Evolutionary conservation across 2,329 filamentous ascomycete genomes (phyloP), one percentile per base, ranked within the genome.

Genomic region (Trichoderma sp.): DNA sequence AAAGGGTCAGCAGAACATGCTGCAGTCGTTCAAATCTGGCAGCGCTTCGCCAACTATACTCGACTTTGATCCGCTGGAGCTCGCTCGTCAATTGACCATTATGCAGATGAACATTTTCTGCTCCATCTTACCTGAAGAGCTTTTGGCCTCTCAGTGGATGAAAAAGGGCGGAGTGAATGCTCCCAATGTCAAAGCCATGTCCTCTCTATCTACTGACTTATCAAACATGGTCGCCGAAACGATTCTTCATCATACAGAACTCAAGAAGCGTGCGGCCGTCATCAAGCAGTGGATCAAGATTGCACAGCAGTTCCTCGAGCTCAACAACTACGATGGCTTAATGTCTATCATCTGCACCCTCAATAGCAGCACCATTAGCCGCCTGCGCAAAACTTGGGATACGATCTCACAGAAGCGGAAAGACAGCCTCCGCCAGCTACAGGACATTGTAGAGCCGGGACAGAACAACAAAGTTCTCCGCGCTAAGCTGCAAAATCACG

Each of bases 231-330:
- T 99, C 12, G 93, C 94, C 0, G 95, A 98, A 79, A 97, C 93
- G 0, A 97, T 99, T 76, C 87, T 99, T 15, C 90, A 93, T 70
- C 88, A 94, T 71, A 88, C 93, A n/a, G 96, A 98, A 79, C 90
- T 92, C 30, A 98, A 98, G 88, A 97, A 95, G 84, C 90, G 96
- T 30, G 95, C 96, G 1, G 84, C 88, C 2, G 89, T 94, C 67
- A 96, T 99, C 83, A 98, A 99, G 84, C 95, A 98, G 76, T 99
- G 96, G 96, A 93, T 98, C 80, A 99, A 98, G 85, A 91, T 98
- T 76, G 94, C 93, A 1, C 88, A 92, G 76, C 93, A 93, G 77
- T 97, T 94, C 75, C 85, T 97, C 6, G 93, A 96, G 77, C 87
- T 98, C 30, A 92, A 96, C 83, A 99, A 99, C 83, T 99, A 98